Base-by-base conservation (phyloP, 1,284 basidiomycete species). In the Ustilago tritici region DNA sequence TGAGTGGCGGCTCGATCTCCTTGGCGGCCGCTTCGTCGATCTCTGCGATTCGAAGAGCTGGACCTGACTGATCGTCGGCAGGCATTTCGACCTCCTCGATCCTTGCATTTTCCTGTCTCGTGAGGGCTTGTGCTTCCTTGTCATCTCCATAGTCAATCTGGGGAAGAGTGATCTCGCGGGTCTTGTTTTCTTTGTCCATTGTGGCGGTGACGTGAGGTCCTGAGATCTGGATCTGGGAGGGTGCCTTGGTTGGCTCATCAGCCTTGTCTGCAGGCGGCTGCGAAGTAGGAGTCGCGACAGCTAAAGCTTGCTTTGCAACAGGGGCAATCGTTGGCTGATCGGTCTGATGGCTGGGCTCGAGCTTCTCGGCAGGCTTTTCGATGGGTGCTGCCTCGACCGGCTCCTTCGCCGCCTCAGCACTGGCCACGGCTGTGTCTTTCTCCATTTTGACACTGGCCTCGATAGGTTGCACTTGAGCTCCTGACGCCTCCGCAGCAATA, bases 51-150 rank as follows among this genome's bases (percentile, higher is more conserved):
- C 61, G 63, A n/a, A 73, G 41, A 11, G 59, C 36, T 8, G 74
- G 66, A 15, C 55, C 50, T 6, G 36, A 28, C 23, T 68, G 58
- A 12, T 61, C 59, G 34, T 41, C 56, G 35, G 57, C 49, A 1
- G 62, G 63, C 70, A 67, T 70, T 46, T 72, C 66, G 28, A 72
- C 70, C 34, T 77, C 70, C 54, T 77, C 70, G 52, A 70, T 70
- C 38, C 66, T 59, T 12, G 62, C 75, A 14, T 41, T 19, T 23
- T 77, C 66, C 36, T 69, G 69, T 46, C 60, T 41, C n/a, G 61
- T 41, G 36, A 73, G 61, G 15, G 34, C 63, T 56, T 64, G 71
- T 3, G 71, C 60, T 57, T 66, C 43, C 40, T 69, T 68, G 53
- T 67, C 67, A n/a, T 68, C 38, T 15, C 70, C 65, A 7, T 73